phyloP scores from a whole-genome alignment of 306 rosid genomes.

The Rosa lucieae region DNA sequence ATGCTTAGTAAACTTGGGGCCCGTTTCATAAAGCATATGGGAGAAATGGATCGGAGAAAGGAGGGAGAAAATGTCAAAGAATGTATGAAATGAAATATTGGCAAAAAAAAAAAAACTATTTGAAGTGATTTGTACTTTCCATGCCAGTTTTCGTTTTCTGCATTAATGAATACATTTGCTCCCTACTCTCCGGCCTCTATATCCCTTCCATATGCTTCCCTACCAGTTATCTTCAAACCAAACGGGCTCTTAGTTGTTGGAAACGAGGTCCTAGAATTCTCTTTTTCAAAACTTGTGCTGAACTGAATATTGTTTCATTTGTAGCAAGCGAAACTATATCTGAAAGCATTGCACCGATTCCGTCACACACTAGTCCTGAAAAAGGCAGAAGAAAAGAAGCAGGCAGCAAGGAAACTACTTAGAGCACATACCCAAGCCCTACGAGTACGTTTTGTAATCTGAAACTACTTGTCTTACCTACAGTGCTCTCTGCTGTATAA shows the following conservation, averaged over 20 bases:
- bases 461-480: slow-evolving; percentile 18
- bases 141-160: neutral
- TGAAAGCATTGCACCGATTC: neutral
- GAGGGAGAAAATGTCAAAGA: too few relatives aligned
- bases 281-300: neutral
- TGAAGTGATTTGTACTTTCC: neutral
- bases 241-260: neutral
- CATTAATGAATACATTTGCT: neutral
- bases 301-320: neutral
- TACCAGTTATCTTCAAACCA: neutral
- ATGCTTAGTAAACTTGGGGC: too few relatives aligned
- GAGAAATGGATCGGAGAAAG: too few relatives aligned
- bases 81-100: neutral
- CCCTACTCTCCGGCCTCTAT: neutral
- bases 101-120: neutral
- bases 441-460: slow-evolving; percentile 44
- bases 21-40: too few relatives aligned
- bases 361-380: neutral
- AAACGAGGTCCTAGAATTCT: neutral
- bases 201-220: too few relatives aligned
- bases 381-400: neutral
- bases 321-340: neutral
- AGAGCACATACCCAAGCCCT: slow-evolving; percentile 71
- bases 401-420: slow-evolving; percentile 49
- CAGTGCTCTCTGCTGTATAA: neutral